Evolutionary conservation across 352 stramenopile species (phyloP), one percentile per base, ranked within the genome.

Genomic region (Phytophthora boehmeriae): DNA sequence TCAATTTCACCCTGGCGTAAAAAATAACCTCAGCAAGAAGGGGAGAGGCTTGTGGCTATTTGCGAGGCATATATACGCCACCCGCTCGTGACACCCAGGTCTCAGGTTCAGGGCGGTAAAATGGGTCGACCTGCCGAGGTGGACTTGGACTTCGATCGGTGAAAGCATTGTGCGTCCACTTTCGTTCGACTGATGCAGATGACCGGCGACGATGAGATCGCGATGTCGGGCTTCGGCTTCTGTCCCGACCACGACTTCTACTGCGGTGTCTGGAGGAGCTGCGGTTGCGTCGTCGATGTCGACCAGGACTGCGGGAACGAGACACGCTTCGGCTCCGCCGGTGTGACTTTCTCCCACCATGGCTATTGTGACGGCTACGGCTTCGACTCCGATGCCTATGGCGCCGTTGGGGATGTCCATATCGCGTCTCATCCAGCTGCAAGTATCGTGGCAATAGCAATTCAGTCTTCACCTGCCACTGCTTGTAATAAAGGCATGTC

Each of bases 91-190:
- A 95, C 17, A 91, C 78, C 86, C 86, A 95, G 0, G 66, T 34
- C 42, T 90, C 81, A 0, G 84, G 75, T 48, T 93, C 80, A 0
- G 86, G 86, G 9, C 65, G 71, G 66, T 95, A 95, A 9, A 75
- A 73, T 22, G 84, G 83, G 58, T 93, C 71, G 5, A 75, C 34
- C 42, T 81, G 50, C 13, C 86, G 80, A 6, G 78, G 61, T 10
- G 86, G 84, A 63, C 86, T 95, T 2, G 83, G 86, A 50, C 86
- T 95, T 16, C 85, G 81, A 44, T 82, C 78, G 16, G 89, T 68
- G 38, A 90, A 95, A 1, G 71, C 86, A 19, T 81, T 79, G 43
- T 95, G 86, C 14, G 80, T 86, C 86, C 86, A 95, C 32, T 74
- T 71, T 22, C 57, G 66, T 16, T 80, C 68, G 11, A 55, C 42